Evolutionary conservation across 2,329 filamentous ascomycete genomes (phyloP), one percentile per base, ranked within the genome.

Genomic region (Venturia nashicola): DNA sequence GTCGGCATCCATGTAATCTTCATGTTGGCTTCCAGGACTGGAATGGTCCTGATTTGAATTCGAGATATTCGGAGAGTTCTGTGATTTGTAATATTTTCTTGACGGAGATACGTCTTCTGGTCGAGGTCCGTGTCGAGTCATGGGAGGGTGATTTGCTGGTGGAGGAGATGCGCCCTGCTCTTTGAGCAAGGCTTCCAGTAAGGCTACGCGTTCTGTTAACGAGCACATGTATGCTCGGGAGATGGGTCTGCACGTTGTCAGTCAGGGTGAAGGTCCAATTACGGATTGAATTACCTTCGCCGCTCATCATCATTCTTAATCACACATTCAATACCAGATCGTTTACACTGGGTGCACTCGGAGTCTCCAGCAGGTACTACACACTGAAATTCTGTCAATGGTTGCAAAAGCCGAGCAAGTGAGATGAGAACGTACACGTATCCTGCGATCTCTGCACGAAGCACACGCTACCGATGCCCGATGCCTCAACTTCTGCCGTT

Each of bases 261-360:
- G 27, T 39, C 55, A 27, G 27, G 4, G 27, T 27, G 27, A 27
- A 27, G 27, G 2, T 27, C 12, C 23, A 61, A 16, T 44, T 18
- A 1, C 27, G n/a, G 16, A 43, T 23, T 61, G 9, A 72, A 76
- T 48, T 69, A 82, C 81, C 80, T 75, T 71, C 81, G 72, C 51
- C 82, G 73, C 69, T 84, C 81, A 69, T 84, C 82, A 65, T 83
- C 82, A 67, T 83, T 82, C 68, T 80, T 82, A 68, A 84, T 84
- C 63, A 83, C 72, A 67, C 82, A 83, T 59, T 79, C 74, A 12
- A 78, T 76, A 18, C 79, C 80, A 2, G 78, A 76, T 63, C 79
- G 74, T 67, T 79, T 78, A 69, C 82, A 84, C 65, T 83, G 80
- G 23, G 76, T 78, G 70, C 82, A 84, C 65, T 77, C 76, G 11